Base-by-base conservation (phyloP, 2,329 filamentous ascomycete genomes). In the Trichoderma sp. region DNA sequence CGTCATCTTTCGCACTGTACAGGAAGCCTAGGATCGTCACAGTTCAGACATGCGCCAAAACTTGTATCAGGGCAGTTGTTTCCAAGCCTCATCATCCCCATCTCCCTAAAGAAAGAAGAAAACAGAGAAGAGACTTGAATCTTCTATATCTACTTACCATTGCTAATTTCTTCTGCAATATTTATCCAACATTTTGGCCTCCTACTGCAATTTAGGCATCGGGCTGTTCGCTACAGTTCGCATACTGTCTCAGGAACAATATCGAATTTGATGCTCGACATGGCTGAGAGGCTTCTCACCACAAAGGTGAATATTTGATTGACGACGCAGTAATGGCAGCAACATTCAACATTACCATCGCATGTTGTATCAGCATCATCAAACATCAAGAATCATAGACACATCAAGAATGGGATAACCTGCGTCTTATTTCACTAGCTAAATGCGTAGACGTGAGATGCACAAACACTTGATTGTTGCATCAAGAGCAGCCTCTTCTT, bases 391-490 rank as follows among this genome's bases (percentile, higher is more conserved):
- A 9, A 62, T 57, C 20, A 43, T 47, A 4, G n/a, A 8, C 30
- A 8, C n/a, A 30, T n/a, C 3, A 17, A 17, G 11, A 17, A 64
- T 58, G 23, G 26, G 32, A 62, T 71, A 67, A 65, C 36, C 68
- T 70, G 63, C 62, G 63, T 57, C 68, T 69, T 67, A 55, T 66
- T 75, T 71, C 75, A 75, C 71, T 70, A 70, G 47, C 53, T 61
- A 34, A 71, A 70, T 74, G 75, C 68, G 70, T 72, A 68, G 69
- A 68, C 71, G 58, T 71, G 70, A 71, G 71, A 74, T 71, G 70
- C 65, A 74, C 74, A 76, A 75, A 75, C 77, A 78, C 77, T 78
- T 78, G 77, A 74, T 74, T 71, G 73, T 73, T 50, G 73, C 64
- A 74, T 74, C 74, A 61, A 61, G 67, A 72, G 73, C 73, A 74